These are phyloP conservation scores for Fagopyrum tataricum DNA, from an alignment of 148 eudicot genomes.

Conservation along the genomic window DNA sequence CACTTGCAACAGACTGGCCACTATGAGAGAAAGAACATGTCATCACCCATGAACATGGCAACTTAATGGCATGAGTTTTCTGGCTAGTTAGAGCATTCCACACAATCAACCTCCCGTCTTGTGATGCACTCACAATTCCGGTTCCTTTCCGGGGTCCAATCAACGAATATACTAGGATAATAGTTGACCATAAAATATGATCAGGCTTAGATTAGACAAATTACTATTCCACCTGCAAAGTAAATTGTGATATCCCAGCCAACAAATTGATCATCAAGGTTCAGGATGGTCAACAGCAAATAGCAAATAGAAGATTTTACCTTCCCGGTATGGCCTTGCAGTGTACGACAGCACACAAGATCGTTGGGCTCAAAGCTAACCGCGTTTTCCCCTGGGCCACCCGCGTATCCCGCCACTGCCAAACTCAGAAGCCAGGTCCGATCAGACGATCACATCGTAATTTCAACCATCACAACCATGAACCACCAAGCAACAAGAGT, in stretches of 20 bases:
- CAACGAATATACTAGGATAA: constrained; percentile 62
- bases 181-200: background rate
- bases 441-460: too few relatives aligned
- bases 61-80: constrained; percentile 91
- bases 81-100: constrained; percentile 99
- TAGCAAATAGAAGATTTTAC: constrained; percentile 23
- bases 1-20: constrained; percentile 95
- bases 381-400: constrained; percentile 68
- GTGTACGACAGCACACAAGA: constrained; percentile 93
- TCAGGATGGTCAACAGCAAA: background rate
- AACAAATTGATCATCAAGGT: background rate
- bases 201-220: background rate
- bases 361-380: constrained; percentile 79
- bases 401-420: constrained; percentile 72
- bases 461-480: background rate
- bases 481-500: background rate
- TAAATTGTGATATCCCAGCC: background rate
- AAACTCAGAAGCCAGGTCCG: background rate
- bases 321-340: constrained; percentile 97
- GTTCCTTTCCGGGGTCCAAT: constrained; percentile 91
- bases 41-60: constrained; percentile 99
- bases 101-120: constrained; percentile 93
- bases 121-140: constrained; percentile 97
- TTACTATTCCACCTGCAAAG: background rate
- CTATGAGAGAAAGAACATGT: constrained; percentile 93